Base-by-base conservation (phyloP, 108 stramenopile species). In the Nannochloropsis oceanica region DNA sequence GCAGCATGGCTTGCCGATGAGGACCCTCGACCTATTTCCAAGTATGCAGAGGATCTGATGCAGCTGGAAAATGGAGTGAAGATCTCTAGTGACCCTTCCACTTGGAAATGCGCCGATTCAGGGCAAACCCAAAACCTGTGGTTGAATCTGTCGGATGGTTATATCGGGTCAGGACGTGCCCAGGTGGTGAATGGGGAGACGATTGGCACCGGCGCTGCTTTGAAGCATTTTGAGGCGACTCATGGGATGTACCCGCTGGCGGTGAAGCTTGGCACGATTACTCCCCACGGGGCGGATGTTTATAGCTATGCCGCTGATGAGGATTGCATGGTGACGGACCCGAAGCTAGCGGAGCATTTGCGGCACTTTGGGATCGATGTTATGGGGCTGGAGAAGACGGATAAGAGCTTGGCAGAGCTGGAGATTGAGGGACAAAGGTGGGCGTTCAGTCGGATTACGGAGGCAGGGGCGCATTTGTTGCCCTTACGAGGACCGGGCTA, bases 191-290 rank as follows among this genome's bases (percentile, higher is more conserved):
- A 83, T 97, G 97, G 97, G 98, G 99, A 97, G 14, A 92, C 93
- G 79, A 97, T 96, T 42, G 99, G 99, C 13, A 92, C 95, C 24
- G 95, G 96, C 79, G 96, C 96, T 11, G 99, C 97, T 11, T 89
- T 99, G 79, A 93, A 95, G 92, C 98, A 98, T 92, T 99, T 92
- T 88, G 86, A 93, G 44, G 95, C 93, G 85, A 96, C 96, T 11
- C 96, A 95, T 18, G 25, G 84, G 11, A 27, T 82, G 2, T 81
- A 81, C 80, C 99, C 99, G 8, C 90, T 99, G 84, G 95, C 94
- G 25, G 99, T 99, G 81, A 99, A 99, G 91, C 91, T 99, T 25
- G 98, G 98, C 81, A 99, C 99, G 24, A 96, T 99, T 84, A 98
- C 95, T 12, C 90, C 93, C 43, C 95, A 98, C 85, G 43, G 93